Evolutionary conservation across 164 flowering plant species (phyloP).

Genomic region (Aristolochia contorta): DNA sequence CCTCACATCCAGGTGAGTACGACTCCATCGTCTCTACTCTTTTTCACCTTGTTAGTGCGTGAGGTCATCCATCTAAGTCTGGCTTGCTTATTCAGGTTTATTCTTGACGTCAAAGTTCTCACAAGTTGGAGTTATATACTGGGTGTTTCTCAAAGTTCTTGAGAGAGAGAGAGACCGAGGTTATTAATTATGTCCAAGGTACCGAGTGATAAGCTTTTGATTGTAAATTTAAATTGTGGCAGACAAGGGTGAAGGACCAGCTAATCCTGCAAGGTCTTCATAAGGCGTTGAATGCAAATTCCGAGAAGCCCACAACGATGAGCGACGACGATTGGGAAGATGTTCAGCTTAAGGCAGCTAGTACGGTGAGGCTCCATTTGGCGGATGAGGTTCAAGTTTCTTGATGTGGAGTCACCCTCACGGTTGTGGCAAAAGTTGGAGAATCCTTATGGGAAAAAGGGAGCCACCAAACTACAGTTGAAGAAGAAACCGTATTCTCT

Average conservation of each 20-base stretch:
- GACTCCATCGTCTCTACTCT: too few species aligned
- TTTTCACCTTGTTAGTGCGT: too few species aligned
- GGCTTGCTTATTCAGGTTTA: too few species aligned
- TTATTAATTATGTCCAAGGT: background rate
- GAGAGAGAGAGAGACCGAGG: too few species aligned
- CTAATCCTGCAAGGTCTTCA: background rate
- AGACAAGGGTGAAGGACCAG: background rate
- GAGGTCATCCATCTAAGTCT: too few species aligned
- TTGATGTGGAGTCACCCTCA: background rate
- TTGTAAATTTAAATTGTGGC: background rate
- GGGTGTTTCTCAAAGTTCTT: too few species aligned
- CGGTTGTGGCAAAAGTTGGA: background rate
- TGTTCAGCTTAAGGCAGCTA: background rate
- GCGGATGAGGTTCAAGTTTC: background rate
- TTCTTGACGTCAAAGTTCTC: too few species aligned
- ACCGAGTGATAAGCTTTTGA: background rate
- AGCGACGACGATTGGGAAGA: background rate
- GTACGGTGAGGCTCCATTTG: background rate
- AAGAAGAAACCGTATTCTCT: background rate
- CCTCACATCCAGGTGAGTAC: too few species aligned
- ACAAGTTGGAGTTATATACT: too few species aligned
- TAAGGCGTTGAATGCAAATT: background rate
- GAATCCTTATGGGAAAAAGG: background rate
- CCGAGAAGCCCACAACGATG: background rate
- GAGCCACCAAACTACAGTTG: background rate